Evolutionary conservation across 2,329 filamentous ascomycete species (phyloP), one percentile per base, ranked within the genome.

Genomic region (Fusarium incarnatum): DNA sequence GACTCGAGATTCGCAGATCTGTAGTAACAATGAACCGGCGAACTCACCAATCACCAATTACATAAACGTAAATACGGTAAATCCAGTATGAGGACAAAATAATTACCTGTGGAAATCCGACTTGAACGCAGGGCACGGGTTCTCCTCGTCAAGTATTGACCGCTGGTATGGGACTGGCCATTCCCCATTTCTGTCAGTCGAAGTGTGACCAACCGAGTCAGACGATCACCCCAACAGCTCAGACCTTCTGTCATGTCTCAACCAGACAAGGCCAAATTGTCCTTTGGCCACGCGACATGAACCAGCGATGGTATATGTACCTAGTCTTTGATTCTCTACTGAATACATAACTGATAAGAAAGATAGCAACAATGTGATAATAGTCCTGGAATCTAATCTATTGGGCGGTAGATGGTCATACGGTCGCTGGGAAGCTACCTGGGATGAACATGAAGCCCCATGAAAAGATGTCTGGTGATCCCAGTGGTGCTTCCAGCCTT

Each of bases 141-240:
- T 45, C 16, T 30, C 40, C 20, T 25, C 22, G 18, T n/a, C 20
- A 15, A 34, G 13, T n/a, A 12, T 30, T 59, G 41, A 48, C 53
- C 41, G 28, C 37, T 37, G 15, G 34, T 40, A 44, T 23, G 13
- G 23, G 37, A 25, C 23, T 56, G 27, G 27, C 34, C 52, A 57
- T 27, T 22, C 40, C 34, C 22, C 42, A 48, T 42, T 27, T 60
- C 20, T 22, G 46, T 22, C 40, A 34, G 32, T 32, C 37, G 22
- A 34, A 45, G 30, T 49, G 56, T 70, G 68, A 61, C 59, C 54
- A 32, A 60, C 59, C 54, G 37, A 60, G 64, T 70, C 68, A 70
- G 60, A 48, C 49, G 68, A 60, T 56, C 50, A 56, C 11, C 49
- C 27, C 34, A 53, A 47, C 40, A 34, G 44, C 34, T 61, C 62